These are phyloP conservation scores for Cunninghamia lanceolata DNA, from an alignment of 75 land plant species.

Conservation along the genomic window DNA sequence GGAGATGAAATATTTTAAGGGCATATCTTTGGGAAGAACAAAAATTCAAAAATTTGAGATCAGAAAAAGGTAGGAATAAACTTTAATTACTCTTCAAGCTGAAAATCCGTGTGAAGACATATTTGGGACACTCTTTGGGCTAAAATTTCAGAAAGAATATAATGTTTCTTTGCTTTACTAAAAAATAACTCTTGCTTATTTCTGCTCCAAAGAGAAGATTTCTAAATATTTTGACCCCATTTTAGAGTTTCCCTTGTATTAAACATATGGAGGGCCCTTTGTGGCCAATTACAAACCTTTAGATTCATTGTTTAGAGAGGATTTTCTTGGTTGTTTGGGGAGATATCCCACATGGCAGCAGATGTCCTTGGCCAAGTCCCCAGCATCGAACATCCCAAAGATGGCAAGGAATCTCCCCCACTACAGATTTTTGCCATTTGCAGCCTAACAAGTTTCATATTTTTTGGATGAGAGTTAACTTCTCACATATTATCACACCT, in stretches of 20 bases:
- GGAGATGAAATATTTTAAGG: background rate
- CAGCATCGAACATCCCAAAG: background rate
- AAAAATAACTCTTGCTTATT: no score
- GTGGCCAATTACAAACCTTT: background rate
- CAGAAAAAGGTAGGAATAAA: background rate
- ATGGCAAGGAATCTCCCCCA: background rate
- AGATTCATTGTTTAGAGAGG: background rate
- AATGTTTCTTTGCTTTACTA: no score
- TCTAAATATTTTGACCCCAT: background rate
- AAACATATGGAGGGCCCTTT: background rate
- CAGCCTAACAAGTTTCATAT: background rate
- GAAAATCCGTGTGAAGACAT: background rate
- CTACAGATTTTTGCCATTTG: background rate
- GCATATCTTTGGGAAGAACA: background rate
- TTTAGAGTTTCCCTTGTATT: background rate
- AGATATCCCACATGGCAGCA: background rate
- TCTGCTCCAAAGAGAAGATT: no score
- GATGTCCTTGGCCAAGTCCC: background rate
- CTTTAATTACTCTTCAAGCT: background rate
- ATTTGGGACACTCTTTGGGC: background rate
- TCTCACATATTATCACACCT: no score
- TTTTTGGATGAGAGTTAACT: background rate
- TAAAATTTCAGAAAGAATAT: background rate
- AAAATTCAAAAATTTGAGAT: no score
- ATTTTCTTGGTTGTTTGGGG: background rate